These are phyloP conservation scores for Monosporozyma aquatica DNA, from an alignment of 805 yeast genomes.

Conservation along the genomic window DNA sequence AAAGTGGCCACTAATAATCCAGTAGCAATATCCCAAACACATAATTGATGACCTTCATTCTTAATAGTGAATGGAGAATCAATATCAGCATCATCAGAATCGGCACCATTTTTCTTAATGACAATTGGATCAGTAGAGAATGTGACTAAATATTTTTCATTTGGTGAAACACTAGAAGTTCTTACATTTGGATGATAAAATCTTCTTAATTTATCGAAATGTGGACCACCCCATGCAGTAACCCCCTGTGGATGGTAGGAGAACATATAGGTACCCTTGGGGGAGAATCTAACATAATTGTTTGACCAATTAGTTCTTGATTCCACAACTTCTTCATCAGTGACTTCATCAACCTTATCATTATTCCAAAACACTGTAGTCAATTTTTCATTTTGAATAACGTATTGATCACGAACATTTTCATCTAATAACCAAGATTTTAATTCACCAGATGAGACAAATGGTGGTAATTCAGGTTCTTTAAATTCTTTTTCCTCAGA, in stretches of 20 bases:
- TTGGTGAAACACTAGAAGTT: constrained; percentile 85
- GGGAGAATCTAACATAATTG: constrained; percentile 81
- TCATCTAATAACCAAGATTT: constrained; percentile 87
- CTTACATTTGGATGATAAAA: constrained; percentile 85
- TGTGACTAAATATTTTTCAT: constrained; percentile 82
- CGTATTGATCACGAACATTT: constrained; percentile 82
- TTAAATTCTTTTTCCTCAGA: constrained; percentile 42
- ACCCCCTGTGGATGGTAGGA: constrained; percentile 92
- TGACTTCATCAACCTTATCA: constrained; percentile 39
- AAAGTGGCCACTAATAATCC: constrained; percentile 82
- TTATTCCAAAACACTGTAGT: constrained; percentile 86
- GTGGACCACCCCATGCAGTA: constrained; percentile 90
- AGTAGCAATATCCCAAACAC: constrained; percentile 83
- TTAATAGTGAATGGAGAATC: constrained; percentile 76
- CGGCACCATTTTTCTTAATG: constrained; percentile 23
- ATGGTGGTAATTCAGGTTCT: constrained; percentile 67
- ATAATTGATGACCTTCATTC: constrained; percentile 87
- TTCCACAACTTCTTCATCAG: constrained; percentile 66
- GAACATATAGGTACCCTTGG: constrained; percentile 81
- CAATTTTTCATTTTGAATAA: constrained; percentile 66
- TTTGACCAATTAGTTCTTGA: constrained; percentile 82
- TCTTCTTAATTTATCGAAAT: constrained; percentile 62
- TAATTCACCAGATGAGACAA: constrained; percentile 70
- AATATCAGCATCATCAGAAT: constrained; percentile 35
- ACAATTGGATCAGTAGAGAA: constrained; percentile 78